Evolutionary conservation across 129 eudicot genomes (phyloP), one percentile per base, ranked within the genome.

Genomic region (Flaveria brownii): DNA sequence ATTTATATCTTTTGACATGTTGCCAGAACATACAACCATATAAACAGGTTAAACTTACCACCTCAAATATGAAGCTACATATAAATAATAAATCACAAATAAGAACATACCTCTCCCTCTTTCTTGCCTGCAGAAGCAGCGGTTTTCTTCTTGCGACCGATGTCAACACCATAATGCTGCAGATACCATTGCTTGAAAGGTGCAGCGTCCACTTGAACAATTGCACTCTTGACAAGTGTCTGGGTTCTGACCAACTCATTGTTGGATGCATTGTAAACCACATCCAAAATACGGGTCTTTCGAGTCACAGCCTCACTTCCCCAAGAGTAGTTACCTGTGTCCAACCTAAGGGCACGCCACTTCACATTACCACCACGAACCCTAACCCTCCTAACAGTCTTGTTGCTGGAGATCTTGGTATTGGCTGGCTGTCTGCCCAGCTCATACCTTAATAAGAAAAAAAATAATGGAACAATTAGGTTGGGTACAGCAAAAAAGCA

Each of bases 211-310:
- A 92, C 92, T 57, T 89, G 97, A 55, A 92, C 88, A 46, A 92
- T 92, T 0, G 97, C 97, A 82, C 93, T 71, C 83, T 89, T 89
- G 67, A 92, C 97, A 71, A 92, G 77, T 14, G 97, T 85, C 72
- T 89, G 96, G 71, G 96, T 92, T 74, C 97, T 87, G 42, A 92
- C 97, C 87, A 92, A 70, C 85, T 92, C 97, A 81, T 92, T 92
- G 79, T 92, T 92, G n/a, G 97, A 92, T 39, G 97, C 96, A 74
- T 92, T 92, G 80, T 92, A 92, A 22, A 92, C 97, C 46, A 92
- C 97, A 74, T 92, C 96, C 33, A 92, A 83, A 5, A 92, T 69
- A 72, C 97, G 86, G 8, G 97, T 89, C 84, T 92, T 89, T 14
- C 93, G 76, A 26, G 97, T 92, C 16, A 87, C 91, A 71, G 93